Evolutionary conservation across 768 basidiomycete genomes (phyloP).

Genomic region (Dioszegia hungarica): DNA sequence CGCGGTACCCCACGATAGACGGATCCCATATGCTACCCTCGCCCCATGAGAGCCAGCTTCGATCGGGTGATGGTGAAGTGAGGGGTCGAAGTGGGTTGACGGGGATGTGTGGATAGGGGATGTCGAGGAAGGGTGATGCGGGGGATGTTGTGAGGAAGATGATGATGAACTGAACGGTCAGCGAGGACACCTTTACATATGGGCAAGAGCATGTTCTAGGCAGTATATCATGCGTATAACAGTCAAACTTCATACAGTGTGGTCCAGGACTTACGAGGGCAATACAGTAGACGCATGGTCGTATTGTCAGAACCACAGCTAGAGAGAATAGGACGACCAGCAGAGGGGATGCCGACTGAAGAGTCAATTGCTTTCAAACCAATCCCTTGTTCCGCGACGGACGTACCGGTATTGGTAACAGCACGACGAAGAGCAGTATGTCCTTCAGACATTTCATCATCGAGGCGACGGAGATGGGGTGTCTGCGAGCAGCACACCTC

Average conservation of each 20-base stretch:
- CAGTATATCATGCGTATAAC: no score
- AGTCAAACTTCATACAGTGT: no score
- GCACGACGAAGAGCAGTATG: neutral
- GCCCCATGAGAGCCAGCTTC: constrained; percentile 25
- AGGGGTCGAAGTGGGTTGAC: constrained; percentile 8
- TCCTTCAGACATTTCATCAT: constrained; percentile 10
- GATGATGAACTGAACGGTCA: constrained; percentile 10
- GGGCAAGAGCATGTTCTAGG: no score
- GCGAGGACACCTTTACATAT: no score
- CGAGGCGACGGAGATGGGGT: no score
- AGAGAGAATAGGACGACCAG: constrained; percentile 4
- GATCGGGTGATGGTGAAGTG: constrained; percentile 9
- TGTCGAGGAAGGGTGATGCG: constrained; percentile 16
- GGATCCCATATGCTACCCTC: constrained; percentile 22
- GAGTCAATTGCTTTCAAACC: neutral
- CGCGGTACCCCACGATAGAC: constrained; percentile 17
- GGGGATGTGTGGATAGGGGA: neutral
- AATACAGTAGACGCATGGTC: constrained; percentile 1
- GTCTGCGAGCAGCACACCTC: no score
- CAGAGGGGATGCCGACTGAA: neutral
- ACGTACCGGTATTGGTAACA: constrained; percentile 5
- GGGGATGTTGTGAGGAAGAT: constrained; percentile 19
- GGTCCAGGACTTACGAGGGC: constrained; percentile 5
- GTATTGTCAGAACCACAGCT: constrained; percentile 1
- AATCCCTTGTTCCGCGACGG: neutral